Percentiles rank a stretch among this genome's conserved stretches.
These are phyloP conservation scores for Dothidotthia symphoricarpi DNA, from an alignment of 2,329 filamentous ascomycete species.

Conservation along the genomic window DNA sequence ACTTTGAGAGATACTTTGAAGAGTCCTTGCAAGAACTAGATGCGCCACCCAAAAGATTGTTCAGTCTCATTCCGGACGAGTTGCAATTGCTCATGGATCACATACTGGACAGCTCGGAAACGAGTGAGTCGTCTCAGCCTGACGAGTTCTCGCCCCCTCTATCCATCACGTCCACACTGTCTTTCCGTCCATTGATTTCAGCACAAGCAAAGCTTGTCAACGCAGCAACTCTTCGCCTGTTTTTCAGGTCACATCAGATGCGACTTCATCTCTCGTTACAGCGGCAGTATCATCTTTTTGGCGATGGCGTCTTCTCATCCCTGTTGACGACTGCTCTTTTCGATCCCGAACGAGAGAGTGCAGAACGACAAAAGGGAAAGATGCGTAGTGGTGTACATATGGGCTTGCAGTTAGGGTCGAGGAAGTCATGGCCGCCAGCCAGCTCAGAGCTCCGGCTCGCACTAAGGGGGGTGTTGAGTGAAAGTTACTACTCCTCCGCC, in stretches of 20 bases:
- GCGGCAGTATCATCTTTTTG: constrained; percentile 76
- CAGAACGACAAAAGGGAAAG: constrained; percentile 69
- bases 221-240: constrained; percentile 68
- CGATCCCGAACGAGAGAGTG: constrained; percentile 74
- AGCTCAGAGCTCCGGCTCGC: constrained; percentile 89
- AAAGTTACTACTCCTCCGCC: constrained; percentile 60
- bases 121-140: not conserved
- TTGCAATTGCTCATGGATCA: constrained; percentile 24
- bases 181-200: constrained; percentile 70
- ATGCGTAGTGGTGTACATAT: constrained; percentile 65
- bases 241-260: constrained; percentile 73
- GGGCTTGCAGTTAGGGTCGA: constrained; percentile 77
- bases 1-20: constrained; percentile 28
- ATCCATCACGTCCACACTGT: constrained; percentile 61
- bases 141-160: constrained; percentile 54
- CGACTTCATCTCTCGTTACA: constrained; percentile 72
- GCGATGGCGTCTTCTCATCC: constrained; percentile 79
- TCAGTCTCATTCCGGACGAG: constrained; percentile 25
- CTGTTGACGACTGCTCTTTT: constrained; percentile 81
- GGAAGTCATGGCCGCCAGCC: constrained; percentile 87
- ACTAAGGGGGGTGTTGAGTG: constrained; percentile 78
- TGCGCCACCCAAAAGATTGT: constrained; percentile 15
- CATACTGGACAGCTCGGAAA: constrained; percentile 11
- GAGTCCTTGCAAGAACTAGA: constrained; percentile 28
- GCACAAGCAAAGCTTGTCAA: constrained; percentile 77